phyloP scores from a whole-genome alignment of 495 filamentous ascomycete genomes.

The Xylaria flabelliformis region DNA sequence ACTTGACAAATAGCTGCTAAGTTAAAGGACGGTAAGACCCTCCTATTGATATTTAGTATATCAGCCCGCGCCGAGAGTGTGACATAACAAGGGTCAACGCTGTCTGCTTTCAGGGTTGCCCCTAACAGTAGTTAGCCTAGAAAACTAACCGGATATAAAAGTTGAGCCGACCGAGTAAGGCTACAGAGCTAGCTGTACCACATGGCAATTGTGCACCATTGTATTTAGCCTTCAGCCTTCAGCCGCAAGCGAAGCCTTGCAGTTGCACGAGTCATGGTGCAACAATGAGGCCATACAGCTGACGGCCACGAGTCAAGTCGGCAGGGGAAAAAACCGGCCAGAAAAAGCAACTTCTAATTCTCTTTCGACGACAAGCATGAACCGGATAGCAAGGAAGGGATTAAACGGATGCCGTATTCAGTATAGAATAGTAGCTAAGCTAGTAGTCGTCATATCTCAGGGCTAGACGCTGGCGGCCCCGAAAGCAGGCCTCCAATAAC shows the following conservation, averaged over 20 bases:
- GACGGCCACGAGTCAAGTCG: neutral
- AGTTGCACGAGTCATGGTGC: constrained; percentile 3
- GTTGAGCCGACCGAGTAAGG: neutral
- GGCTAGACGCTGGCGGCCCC: neutral
- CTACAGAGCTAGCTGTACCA: constrained; percentile 5
- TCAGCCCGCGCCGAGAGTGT: neutral
- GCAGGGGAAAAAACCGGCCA: neutral
- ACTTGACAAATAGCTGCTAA: constrained; percentile 16
- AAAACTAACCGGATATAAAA: constrained; percentile 2
- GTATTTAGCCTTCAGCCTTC: constrained; percentile 2
- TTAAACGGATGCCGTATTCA: neutral
- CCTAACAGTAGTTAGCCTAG: neutral
- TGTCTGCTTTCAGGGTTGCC: neutral
- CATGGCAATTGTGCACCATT: neutral
- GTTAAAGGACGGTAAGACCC: neutral
- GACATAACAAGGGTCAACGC: constrained; percentile 13
- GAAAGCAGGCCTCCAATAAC: neutral
- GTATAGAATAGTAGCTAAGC: neutral
- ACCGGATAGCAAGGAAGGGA: neutral
- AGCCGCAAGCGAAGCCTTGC: neutral
- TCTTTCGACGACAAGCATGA: neutral
- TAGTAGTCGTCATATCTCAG: neutral
- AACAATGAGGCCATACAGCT: neutral
- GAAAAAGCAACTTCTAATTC: constrained; percentile 1
- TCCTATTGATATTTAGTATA: constrained; percentile 11